These are phyloP conservation scores for Mimosa pudica DNA, from an alignment of 306 rosid species.

Conservation along the genomic window DNA sequence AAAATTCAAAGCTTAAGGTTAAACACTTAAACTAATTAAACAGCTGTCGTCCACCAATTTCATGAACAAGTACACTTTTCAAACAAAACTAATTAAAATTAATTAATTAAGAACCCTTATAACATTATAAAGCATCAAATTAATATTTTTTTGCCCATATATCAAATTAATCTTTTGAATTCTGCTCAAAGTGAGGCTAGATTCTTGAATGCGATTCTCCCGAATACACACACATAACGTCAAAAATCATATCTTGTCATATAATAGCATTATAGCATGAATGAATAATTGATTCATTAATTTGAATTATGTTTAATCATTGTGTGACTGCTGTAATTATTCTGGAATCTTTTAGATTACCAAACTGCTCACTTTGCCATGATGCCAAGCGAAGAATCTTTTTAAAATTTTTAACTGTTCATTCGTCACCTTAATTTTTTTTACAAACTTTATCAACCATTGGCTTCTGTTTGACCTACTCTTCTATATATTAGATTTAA, in stretches of 20 bases:
- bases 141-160: neutral
- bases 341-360: neutral
- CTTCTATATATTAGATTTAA: neutral
- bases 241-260: neutral
- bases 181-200: neutral
- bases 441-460: neutral
- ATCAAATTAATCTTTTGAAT: neutral
- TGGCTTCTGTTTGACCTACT: too few relatives aligned
- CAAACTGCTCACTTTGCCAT: neutral
- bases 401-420: neutral
- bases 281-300: neutral
- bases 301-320: neutral
- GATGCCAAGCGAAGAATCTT: neutral
- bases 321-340: neutral
- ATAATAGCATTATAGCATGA: neutral
- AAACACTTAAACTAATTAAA: neutral
- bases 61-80: neutral
- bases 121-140: neutral
- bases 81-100: neutral
- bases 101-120: neutral
- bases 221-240: neutral
- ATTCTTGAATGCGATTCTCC: neutral
- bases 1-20: neutral
- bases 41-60: slow-evolving; percentile 11
- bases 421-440: neutral